Evolutionary conservation across 225 moss, liverwort and hornwort species (phyloP), one percentile per base, ranked within the genome.

Genomic region (Pseudisothecium myosuroides): DNA sequence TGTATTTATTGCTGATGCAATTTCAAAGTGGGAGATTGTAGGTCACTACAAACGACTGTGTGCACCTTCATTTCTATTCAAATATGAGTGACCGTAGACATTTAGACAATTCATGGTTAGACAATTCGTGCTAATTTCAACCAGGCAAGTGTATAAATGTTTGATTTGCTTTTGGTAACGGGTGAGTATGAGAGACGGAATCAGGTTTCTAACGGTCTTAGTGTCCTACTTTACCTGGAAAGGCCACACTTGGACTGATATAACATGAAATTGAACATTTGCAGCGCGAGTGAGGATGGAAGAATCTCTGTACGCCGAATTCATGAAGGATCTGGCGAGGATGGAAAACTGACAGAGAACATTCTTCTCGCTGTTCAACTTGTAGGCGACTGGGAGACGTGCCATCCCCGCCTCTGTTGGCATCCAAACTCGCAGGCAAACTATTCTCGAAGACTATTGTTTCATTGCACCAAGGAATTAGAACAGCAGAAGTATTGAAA

Each of bases 401-500:
- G 95, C 62, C 97, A 97, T 91, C 97, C 97, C 60, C 95, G 96
- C 62, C 92, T 97, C 85, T 95, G 96, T 76, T 96, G 97, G 97
- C 97, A 96, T 88, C 95, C 96, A 68, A 90, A 83, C 73, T 82
- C 79, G 76, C 96, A 95, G 96, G 97, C 94, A 83, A 80, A 32
- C 78, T 59, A 59, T 49, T 45, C 55, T 78, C 61, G 26, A 54
- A 69, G 45, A 61, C 71, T 69, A 54, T 79, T 72, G 23, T 61
- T 61, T 72, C 29, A 37, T 59, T 52, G 56, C 56, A 55, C 37
- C 76, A 55, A 32, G 23, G 43, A 80, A 81, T 62, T 43, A 32
- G 54, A 72, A 63, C 80, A 52, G 29, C 28, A 56, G 31, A 67
- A 27, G 15, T 37, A 68, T n/a, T 54, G 75, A 11, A 83, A 75